These are phyloP conservation scores for Arabidopsis hybrid DNA, from an alignment of 441 rosid genomes.

Conservation along the genomic window DNA sequence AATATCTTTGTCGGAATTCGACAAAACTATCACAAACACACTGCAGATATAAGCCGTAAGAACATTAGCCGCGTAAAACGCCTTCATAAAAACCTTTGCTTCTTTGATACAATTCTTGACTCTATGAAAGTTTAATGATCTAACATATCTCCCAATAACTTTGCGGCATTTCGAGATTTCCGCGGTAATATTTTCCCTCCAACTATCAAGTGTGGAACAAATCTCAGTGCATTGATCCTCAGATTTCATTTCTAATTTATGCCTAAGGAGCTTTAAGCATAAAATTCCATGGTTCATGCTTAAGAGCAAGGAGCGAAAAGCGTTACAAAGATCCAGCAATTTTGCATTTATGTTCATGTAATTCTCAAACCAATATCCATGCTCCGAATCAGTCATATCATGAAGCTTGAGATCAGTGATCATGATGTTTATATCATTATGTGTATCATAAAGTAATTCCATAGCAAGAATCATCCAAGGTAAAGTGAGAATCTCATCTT, in stretches of 20 bases:
- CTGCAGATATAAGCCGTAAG: neutral
- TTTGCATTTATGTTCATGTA: conserved; percentile 78
- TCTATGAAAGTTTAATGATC: neutral
- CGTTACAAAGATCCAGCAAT: conserved; percentile 71
- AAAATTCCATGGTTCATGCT: conserved; percentile 66
- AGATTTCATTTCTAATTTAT: conserved; percentile 54
- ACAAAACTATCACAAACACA: neutral
- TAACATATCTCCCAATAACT: conserved; percentile 53
- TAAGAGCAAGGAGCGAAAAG: conserved; percentile 67
- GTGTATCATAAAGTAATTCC: neutral
- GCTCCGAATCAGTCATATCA: conserved; percentile 66
- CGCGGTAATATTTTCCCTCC: conserved; percentile 60
- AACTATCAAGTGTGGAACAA: conserved; percentile 61
- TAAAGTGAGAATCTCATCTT: neutral
- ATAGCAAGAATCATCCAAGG: neutral
- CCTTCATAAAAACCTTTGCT: neutral
- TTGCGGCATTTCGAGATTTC: conserved; percentile 56
- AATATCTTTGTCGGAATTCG: neutral
- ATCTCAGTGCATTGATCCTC: conserved; percentile 49
- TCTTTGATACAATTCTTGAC: neutral
- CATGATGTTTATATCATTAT: conserved; percentile 22
- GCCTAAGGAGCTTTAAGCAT: conserved; percentile 53
- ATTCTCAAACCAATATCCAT: conserved; percentile 67
- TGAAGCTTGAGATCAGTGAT: conserved; percentile 76
- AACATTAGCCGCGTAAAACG: neutral